A percentile compares a stretch with the other conserved stretches of the same genome.
Evolutionary conservation across 306 rosid species (phyloP).

Genomic region (Vigna hirtella): DNA sequence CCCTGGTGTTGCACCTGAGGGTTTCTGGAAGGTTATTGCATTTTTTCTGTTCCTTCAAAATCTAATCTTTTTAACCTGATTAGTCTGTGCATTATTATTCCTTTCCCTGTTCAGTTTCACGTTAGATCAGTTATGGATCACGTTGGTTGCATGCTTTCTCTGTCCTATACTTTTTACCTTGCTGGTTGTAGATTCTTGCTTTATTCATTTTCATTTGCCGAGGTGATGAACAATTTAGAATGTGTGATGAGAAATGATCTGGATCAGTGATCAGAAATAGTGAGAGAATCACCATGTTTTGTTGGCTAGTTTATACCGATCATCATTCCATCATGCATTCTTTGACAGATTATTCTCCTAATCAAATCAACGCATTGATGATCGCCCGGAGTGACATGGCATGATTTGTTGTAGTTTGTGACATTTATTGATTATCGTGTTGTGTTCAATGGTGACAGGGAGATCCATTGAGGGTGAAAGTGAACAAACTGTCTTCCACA

Average conservation of each 20-base stretch:
- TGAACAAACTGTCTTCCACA: constrained; percentile 37
- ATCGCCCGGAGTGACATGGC: not conserved
- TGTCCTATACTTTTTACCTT: not conserved
- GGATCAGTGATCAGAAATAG: not conserved
- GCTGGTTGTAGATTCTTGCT: not conserved
- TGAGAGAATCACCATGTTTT: not conserved
- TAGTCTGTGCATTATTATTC: no score
- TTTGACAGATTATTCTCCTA: no score
- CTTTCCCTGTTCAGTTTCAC: constrained; percentile 14
- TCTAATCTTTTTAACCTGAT: not conserved
- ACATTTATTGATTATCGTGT: not conserved
- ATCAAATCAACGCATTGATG: no score
- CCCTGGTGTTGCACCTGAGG: constrained; percentile 87
- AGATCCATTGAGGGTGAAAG: constrained; percentile 36
- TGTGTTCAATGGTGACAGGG: constrained; percentile 42
- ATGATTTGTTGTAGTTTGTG: not conserved
- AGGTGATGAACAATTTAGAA: constrained; percentile 4
- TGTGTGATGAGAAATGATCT: not conserved
- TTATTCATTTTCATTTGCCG: constrained; percentile 9
- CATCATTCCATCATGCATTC: not conserved
- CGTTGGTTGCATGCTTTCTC: not conserved
- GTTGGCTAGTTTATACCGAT: not conserved
- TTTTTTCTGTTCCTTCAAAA: constrained; percentile 16
- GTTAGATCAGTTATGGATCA: constrained; percentile 28
- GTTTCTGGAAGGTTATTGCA: constrained; percentile 53